Evolutionary conservation across 805 yeast species (phyloP).

Genomic region (Metschnikowia sp.): DNA sequence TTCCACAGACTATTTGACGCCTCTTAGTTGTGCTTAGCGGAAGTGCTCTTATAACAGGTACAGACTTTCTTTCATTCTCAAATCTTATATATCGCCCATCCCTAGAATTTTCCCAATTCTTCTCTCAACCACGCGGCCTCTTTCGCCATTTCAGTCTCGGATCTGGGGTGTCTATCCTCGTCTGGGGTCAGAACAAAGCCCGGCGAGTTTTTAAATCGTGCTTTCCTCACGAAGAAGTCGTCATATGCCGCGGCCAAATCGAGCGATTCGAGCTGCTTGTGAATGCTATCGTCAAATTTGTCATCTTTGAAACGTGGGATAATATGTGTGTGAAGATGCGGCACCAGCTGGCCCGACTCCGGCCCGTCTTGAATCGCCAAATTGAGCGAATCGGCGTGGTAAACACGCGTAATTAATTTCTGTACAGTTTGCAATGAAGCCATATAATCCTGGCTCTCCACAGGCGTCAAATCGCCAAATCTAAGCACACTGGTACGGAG

Average conservation of each 20-base stretch:
- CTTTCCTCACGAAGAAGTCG: conserved; percentile 21
- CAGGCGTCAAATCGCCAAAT: conserved; percentile 64
- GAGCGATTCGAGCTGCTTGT: conserved; percentile 55
- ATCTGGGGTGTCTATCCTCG: conserved; percentile 54
- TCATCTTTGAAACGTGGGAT: conserved; percentile 76
- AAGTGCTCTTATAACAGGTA: no score
- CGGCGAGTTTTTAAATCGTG: conserved; percentile 25
- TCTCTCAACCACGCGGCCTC: conserved; percentile 62
- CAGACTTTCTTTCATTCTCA: no score
- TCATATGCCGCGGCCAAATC: conserved; percentile 42
- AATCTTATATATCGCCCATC: no score
- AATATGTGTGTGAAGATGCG: conserved; percentile 91
- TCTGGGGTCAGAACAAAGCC: conserved; percentile 39
- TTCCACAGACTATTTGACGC: no score
- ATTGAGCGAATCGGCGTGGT: conserved; percentile 79
- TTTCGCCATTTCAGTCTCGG: conserved; percentile 59
- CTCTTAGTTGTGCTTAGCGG: no score
- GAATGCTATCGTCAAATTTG: conserved; percentile 57
- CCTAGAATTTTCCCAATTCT: conserved; percentile 34
- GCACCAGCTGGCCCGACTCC: conserved; percentile 93
- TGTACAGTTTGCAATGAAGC: conserved; percentile 68
- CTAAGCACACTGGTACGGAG: conserved; percentile 57
- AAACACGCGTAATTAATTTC: conserved; percentile 59
- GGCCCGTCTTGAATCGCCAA: conserved; percentile 96
- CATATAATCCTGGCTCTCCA: conserved; percentile 78